Evolutionary conservation across 2,329 filamentous ascomycete genomes (phyloP).

Genomic region (Phialophora tarda): DNA sequence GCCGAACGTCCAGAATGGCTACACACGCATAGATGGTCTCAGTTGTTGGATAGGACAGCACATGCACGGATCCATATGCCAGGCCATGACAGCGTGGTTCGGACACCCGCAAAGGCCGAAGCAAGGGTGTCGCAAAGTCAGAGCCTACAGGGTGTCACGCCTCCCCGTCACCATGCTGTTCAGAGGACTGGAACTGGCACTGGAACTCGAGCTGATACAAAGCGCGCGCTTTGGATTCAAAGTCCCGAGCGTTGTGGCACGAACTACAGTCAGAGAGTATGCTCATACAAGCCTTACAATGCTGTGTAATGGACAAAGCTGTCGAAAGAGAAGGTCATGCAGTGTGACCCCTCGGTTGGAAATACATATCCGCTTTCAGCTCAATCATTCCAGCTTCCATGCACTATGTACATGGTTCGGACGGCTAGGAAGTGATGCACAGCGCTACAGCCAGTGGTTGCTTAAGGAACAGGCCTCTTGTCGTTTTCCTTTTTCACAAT

Average conservation of each 20-base stretch:
- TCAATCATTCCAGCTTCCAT: background rate
- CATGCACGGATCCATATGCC: background rate
- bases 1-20: background rate
- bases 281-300: background rate
- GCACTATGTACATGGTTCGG: background rate
- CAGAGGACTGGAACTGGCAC: background rate
- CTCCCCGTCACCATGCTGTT: background rate
- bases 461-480: background rate
- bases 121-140: background rate
- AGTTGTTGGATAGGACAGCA: background rate
- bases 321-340: background rate
- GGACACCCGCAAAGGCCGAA: too few species aligned
- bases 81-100: background rate
- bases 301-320: background rate
- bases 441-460: background rate
- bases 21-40: too few species aligned
- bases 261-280: background rate
- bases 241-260: background rate
- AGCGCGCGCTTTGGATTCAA: background rate
- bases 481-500: background rate
- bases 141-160: background rate
- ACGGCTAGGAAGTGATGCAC: background rate
- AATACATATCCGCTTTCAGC: background rate
- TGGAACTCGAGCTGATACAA: background rate
- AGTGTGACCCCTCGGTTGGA: background rate